phyloP scores from a whole-genome alignment of 352 stramenopile species.

The Albugo laibachii region DNA sequence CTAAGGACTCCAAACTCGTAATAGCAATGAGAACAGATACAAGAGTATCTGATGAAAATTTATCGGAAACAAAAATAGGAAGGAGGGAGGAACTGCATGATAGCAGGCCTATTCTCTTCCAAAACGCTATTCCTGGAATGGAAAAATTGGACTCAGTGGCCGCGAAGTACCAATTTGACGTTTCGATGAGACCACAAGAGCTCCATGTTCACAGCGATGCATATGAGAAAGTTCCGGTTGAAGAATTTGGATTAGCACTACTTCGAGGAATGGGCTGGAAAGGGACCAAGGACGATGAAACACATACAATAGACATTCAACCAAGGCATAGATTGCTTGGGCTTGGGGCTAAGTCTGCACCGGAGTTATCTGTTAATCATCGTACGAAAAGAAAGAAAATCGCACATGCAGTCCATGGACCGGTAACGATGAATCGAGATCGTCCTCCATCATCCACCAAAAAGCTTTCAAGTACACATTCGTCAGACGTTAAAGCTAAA shows the following conservation, averaged over 20 bases:
- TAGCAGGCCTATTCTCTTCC: conserved; percentile 29
- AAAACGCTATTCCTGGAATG: conserved; percentile 51
- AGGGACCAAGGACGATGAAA: conserved; percentile 29
- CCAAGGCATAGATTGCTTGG: conserved; percentile 83
- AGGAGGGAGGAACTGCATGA: conserved; percentile 9
- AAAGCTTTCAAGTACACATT: background rate
- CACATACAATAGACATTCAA: conserved; percentile 22
- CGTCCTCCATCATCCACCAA: too few species aligned
- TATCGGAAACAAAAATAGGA: conserved; percentile 5
- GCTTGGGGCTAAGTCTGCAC: conserved; percentile 76
- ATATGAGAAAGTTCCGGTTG: conserved; percentile 81
- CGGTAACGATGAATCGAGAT: background rate
- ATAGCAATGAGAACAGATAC: too few species aligned
- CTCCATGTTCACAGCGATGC: conserved; percentile 63
- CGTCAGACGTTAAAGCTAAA: background rate
- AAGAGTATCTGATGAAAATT: too few species aligned
- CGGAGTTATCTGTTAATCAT: conserved; percentile 18
- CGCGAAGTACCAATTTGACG: conserved; percentile 69
- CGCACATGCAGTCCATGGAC: background rate
- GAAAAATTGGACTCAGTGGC: conserved; percentile 45
- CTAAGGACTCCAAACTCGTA: too few species aligned
- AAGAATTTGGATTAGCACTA: conserved; percentile 90
- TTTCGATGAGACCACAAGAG: conserved; percentile 57
- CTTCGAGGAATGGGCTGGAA: conserved; percentile 96
- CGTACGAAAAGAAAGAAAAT: conserved; percentile 15